Conservation (phyloP, 179 eudicot species). For the Carnegiea gigantea region DNA sequence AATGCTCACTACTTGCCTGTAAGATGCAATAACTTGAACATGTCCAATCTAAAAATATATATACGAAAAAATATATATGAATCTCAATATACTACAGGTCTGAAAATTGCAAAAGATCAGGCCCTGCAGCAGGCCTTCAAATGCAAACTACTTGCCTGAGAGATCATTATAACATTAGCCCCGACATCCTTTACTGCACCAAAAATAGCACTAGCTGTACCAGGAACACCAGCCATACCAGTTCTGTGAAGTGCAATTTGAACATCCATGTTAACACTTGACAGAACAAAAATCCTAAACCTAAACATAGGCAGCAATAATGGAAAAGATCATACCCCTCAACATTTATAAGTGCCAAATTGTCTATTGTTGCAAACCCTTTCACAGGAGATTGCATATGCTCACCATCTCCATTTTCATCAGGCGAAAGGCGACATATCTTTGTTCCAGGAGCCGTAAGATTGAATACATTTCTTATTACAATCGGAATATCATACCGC, state of each 20-base stretch:
- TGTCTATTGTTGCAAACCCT: conserved; percentile 99
- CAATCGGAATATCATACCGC: conserved; percentile 88
- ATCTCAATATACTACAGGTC: not conserved
- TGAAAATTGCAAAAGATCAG: not conserved
- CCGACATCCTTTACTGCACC: conserved; percentile 94
- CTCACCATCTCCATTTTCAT: conserved; percentile 48
- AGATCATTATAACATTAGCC: conserved; percentile 98
- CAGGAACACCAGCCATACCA: conserved; percentile 99
- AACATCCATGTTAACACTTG: conserved; percentile 21
- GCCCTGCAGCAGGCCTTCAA: not conserved
- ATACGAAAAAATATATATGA: not conserved
- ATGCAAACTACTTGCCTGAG: conserved; percentile 59
- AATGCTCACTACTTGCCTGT: conserved; percentile 99
- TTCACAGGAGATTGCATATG: conserved; percentile 66
- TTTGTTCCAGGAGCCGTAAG: conserved; percentile 89
- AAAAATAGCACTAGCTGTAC: conserved; percentile 92
- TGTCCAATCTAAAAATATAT: not conserved
- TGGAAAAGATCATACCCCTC: conserved; percentile 73
- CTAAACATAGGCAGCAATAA: conserved; percentile 1
- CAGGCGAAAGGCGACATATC: conserved; percentile 58
- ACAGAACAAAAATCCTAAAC: not conserved
- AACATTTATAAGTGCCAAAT: conserved; percentile 92
- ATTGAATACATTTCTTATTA: conserved; percentile 95
- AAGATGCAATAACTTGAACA: conserved; percentile 17
- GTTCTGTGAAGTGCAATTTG: conserved; percentile 55